Evolutionary conservation across 345 rosid species (phyloP).

Genomic region (Eucalyptus cloeziana): DNA sequence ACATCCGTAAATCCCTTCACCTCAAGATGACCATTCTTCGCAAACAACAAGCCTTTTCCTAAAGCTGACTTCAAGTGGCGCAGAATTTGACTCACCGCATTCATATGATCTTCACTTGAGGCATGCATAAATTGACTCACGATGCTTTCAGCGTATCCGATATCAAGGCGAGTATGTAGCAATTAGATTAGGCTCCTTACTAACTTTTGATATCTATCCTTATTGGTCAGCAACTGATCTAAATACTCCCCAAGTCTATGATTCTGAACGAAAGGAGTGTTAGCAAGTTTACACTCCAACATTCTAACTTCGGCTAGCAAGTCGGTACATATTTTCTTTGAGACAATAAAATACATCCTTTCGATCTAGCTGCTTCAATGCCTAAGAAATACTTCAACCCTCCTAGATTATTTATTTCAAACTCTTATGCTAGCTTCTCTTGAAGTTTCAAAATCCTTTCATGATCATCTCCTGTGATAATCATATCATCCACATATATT

Average conservation of each 20-base stretch:
- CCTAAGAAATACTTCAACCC: neutral
- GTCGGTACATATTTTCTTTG: neutral
- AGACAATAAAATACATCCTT: neutral
- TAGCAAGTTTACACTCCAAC: neutral
- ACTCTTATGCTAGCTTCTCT: neutral
- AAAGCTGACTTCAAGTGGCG: neutral
- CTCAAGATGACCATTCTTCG: neutral
- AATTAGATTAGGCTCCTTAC: neutral
- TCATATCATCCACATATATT: neutral
- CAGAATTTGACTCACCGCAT: neutral
- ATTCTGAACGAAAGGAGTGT: neutral
- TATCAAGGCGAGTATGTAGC: neutral
- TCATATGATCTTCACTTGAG: neutral
- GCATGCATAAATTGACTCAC: neutral
- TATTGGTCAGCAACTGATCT: accelerated
- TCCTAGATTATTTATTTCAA: neutral
- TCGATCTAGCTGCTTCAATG: no score
- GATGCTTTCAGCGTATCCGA: neutral
- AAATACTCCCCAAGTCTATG: neutral
- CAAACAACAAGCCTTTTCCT: neutral
- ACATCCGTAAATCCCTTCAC: neutral
- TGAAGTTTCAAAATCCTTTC: neutral
- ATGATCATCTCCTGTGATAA: neutral
- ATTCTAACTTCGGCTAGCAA: neutral
- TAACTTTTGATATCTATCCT: neutral